Conservation (phyloP, 768 basidiomycete genomes). For the Lactifluus piperatus region DNA sequence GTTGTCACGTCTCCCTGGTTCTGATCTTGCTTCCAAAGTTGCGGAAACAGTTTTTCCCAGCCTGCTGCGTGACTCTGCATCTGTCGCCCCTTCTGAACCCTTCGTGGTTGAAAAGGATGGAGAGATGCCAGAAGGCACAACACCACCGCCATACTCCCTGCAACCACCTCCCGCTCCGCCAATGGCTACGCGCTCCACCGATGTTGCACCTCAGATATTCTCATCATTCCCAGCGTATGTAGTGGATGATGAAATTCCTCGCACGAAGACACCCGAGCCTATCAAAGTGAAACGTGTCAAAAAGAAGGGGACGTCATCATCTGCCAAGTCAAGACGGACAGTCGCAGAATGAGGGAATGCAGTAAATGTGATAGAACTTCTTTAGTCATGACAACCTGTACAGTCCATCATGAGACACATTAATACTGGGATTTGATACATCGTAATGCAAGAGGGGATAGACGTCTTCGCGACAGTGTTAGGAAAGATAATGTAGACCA, state of each 20-base stretch:
- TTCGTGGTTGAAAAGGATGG: conserved; percentile 18
- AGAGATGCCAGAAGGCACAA: conserved; percentile 19
- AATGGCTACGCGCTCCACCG: conserved; percentile 19
- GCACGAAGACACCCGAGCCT: conserved; percentile 52
- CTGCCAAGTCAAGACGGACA: conserved; percentile 63
- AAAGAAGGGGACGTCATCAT: conserved; percentile 47
- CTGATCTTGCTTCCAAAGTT: neutral
- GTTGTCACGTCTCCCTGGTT: neutral
- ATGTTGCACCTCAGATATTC: conserved; percentile 19
- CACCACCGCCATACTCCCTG: conserved; percentile 15
- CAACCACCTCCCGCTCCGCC: conserved; percentile 21
- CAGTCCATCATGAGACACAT: conserved; percentile 11
- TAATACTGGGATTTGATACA: conserved; percentile 14
- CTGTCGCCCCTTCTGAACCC: conserved; percentile 3
- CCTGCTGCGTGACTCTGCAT: conserved; percentile 13
- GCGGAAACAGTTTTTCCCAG: neutral
- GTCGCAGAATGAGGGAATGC: conserved; percentile 17
- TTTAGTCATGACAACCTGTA: conserved; percentile 8
- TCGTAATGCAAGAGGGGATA: conserved; percentile 1
- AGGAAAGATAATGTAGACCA: conserved; percentile 16
- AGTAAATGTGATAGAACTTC: neutral
- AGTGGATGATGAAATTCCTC: conserved; percentile 39
- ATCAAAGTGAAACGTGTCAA: conserved; percentile 70
- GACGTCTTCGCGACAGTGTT: neutral
- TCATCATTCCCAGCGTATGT: conserved; percentile 49